Evolutionary conservation across 2,329 filamentous ascomycete genomes (phyloP).

Genomic region (Fusarium clavum): DNA sequence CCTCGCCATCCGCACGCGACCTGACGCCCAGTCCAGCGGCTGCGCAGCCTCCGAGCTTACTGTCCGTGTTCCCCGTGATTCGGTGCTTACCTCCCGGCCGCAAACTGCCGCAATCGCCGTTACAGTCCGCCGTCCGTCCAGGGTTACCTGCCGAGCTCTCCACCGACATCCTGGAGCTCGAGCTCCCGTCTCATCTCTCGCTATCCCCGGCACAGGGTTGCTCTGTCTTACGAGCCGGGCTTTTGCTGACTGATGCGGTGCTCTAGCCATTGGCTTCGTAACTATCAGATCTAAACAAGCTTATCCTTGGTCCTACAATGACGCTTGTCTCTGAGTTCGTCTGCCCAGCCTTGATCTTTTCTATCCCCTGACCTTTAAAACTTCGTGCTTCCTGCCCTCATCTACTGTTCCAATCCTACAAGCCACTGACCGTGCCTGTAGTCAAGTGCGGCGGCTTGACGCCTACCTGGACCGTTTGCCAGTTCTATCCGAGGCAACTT

Average conservation of each 20-base stretch:
- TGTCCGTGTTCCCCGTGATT: conserved; percentile 19
- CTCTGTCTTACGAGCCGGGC: conserved; percentile 1
- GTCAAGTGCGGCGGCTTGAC: conserved; percentile 72
- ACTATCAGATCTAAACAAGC: conserved; percentile 26
- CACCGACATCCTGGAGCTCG: conserved; percentile 19
- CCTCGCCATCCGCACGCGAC: conserved; percentile 22
- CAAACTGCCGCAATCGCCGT: conserved; percentile 3
- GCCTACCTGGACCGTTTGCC: conserved; percentile 72
- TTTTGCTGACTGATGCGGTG: conserved; percentile 32
- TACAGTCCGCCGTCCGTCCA: conserved; percentile 1
- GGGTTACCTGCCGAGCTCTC: conserved; percentile 30
- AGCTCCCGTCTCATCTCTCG: not conserved
- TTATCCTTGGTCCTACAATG: conserved; percentile 37
- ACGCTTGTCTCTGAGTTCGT: conserved; percentile 49
- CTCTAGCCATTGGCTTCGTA: conserved; percentile 17
- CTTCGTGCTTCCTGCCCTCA: not conserved
- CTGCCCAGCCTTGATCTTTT: conserved; percentile 29
- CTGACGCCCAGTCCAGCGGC: conserved; percentile 9
- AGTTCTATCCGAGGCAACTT: conserved; percentile 54
- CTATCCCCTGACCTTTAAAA: not conserved
- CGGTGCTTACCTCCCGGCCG: conserved; percentile 22
- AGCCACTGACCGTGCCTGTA: conserved; percentile 48
- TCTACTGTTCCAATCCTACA: conserved; percentile 2
- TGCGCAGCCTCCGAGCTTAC: conserved; percentile 19
- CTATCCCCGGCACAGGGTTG: conserved; percentile 19